Base-by-base conservation (phyloP, 495 filamentous ascomycete species). In the Friedmanniomyces simplex region DNA sequence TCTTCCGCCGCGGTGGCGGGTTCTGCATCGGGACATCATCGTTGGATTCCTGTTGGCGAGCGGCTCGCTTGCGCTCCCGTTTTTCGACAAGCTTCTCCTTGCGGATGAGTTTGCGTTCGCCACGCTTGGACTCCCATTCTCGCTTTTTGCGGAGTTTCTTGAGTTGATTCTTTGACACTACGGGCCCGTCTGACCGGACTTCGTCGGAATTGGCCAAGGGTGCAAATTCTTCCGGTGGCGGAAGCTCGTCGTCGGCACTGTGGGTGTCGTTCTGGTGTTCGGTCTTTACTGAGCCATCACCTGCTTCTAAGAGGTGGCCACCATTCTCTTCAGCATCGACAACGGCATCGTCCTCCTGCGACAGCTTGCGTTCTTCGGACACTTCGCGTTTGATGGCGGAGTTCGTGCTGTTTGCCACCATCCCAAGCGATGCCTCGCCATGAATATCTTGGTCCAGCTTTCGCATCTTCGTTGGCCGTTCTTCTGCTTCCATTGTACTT, bases 91-190 rank as follows among this genome's bases (percentile, higher is more conserved):
- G 72, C 67, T 89, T 90, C 57, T 89, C 83, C 67, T 84, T 88
- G 26, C 88, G 83, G 49, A 79, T 79, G 5, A 65, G 71, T 64
- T 85, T 89, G 66, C 89, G 86, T n/a, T 76, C 72, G 14, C 82
- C 82, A 52, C 80, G 82, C 14, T 76, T 77, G 7, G 77, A 77
- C 54, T 89, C 87, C 81, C 83, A 91, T 67, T 74, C 69, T 66
- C 87, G 73, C 56, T 78, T 73, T 32, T 79, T 78, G 30, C 71
- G 77, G 25, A 88, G 73, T 64, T 87, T 89, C 70, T 91, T 95
- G 47, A 82, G 69, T 59, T 88, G 83, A 60, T 82, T 91, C 62
- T 96, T 98, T 13, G 93, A 95, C n/a, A 72, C 34, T 52, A 64
- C 59, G 37, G 58, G 62, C 2, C 34, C 34, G 87, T 61, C 30